Conservation (phyloP, 768 basidiomycete species). For the Gyrodon lividus region DNA sequence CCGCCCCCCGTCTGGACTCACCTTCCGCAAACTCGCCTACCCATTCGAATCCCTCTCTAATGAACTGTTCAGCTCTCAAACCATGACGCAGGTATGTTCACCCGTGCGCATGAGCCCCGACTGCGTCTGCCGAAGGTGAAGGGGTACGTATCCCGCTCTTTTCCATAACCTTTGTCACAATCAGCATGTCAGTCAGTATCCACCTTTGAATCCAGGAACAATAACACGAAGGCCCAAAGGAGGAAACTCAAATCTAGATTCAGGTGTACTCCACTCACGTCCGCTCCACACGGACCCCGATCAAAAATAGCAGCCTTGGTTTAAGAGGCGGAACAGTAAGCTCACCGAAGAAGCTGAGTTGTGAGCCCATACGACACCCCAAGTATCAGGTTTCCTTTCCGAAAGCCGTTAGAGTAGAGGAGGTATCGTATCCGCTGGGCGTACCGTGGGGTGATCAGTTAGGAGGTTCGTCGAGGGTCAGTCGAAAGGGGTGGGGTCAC, state of each 20-base stretch:
- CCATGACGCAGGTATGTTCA: conserved; percentile 96
- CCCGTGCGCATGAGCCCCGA: conserved; percentile 97
- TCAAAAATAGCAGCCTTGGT: background rate
- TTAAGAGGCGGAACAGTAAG: background rate
- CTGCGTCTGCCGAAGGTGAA: conserved; percentile 90
- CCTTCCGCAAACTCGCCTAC: conserved; percentile 86
- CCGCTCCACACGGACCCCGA: background rate
- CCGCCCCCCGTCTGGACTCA: conserved; percentile 24
- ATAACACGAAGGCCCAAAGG: background rate
- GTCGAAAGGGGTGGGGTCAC: background rate
- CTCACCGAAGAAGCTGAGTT: conserved; percentile 71
- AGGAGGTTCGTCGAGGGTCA: conserved; percentile 47
- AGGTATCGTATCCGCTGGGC: conserved; percentile 79
- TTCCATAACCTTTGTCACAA: conserved; percentile 83
- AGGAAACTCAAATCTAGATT: too few relatives aligned
- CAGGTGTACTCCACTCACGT: background rate
- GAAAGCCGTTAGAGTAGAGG: conserved; percentile 88
- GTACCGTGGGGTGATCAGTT: conserved; percentile 76
- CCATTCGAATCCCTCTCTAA: conserved; percentile 71
- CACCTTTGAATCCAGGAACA: background rate
- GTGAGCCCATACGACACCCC: conserved; percentile 97
- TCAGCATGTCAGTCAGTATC: background rate
- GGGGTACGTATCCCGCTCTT: conserved; percentile 83
- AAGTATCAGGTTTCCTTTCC: conserved; percentile 87
- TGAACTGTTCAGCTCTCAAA: conserved; percentile 75